phyloP scores from a whole-genome alignment of 2,329 filamentous ascomycete species.

The Sporothrix inflata region DNA sequence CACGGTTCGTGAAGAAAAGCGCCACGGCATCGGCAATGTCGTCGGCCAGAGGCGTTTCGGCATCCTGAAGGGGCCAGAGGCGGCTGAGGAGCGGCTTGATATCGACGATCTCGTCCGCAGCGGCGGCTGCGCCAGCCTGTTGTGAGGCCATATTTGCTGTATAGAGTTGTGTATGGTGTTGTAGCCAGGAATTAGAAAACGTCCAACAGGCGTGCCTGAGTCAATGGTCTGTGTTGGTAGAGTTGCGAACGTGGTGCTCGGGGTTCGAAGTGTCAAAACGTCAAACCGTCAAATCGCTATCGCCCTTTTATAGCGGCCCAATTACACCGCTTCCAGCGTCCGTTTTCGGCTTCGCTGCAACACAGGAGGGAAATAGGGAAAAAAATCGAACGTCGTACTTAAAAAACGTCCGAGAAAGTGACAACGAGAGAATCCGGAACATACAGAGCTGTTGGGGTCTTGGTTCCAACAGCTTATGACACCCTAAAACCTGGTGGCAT shows the following conservation, averaged over 20 bases:
- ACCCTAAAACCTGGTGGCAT: background rate
- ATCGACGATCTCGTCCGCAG: constrained; percentile 44
- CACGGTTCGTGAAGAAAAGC: constrained; percentile 85
- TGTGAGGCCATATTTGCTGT: constrained; percentile 26
- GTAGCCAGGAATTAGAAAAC: background rate
- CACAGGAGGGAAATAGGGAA: background rate
- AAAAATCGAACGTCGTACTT: background rate
- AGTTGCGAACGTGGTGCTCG: background rate
- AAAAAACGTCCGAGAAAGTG: background rate
- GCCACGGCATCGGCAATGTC: constrained; percentile 91
- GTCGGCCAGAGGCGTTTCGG: constrained; percentile 53
- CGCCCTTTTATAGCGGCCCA: background rate
- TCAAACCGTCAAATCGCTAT: background rate
- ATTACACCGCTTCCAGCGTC: background rate
- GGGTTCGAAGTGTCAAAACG: background rate
- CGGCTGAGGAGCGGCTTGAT: constrained; percentile 75
- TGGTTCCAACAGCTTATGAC: background rate
- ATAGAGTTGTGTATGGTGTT: background rate
- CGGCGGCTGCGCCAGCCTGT: background rate
- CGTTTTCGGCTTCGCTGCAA: background rate
- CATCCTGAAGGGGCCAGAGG: constrained; percentile 63
- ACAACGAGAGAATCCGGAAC: background rate
- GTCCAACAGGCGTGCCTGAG: background rate
- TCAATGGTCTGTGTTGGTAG: background rate
- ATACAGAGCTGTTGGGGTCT: background rate